Evolutionary conservation across 495 filamentous ascomycete genomes (phyloP).

Genomic region (Penicillium angulare): DNA sequence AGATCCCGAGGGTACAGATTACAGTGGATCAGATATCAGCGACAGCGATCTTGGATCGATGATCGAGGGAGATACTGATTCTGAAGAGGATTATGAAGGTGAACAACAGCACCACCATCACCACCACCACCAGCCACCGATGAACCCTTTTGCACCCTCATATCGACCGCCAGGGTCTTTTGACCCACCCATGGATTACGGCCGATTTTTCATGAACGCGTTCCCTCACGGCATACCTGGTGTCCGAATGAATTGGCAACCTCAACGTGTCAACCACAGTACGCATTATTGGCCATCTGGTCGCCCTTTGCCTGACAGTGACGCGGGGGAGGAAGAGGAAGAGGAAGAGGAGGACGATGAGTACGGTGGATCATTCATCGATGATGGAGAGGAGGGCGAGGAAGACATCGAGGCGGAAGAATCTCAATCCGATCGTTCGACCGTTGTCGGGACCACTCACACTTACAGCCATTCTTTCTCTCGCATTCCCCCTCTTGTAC

Average conservation of each 20-base stretch:
- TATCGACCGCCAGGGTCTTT: too few species aligned
- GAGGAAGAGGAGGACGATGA: slow-evolving; percentile 35
- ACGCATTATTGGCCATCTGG: too few species aligned
- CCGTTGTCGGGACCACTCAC: slow-evolving; percentile 6
- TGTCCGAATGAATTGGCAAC: too few species aligned
- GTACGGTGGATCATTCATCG: slow-evolving; percentile 43
- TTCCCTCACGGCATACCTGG: too few species aligned
- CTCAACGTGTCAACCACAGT: neutral
- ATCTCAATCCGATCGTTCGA: slow-evolving; percentile 14
- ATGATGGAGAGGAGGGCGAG: slow-evolving; percentile 31
- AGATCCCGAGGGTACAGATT: slow-evolving; percentile 37
- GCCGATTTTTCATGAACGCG: too few species aligned
- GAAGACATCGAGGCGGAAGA: slow-evolving; percentile 2
- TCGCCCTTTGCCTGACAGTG: too few species aligned
- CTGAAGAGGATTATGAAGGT: slow-evolving; percentile 35
- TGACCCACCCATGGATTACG: too few species aligned
- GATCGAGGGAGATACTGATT: slow-evolving; percentile 2
- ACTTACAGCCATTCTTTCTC: neutral
- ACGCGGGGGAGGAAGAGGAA: slow-evolving; percentile 21
- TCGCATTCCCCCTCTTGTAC: neutral
- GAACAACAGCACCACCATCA: too few species aligned
- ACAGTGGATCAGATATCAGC: slow-evolving; percentile 11
- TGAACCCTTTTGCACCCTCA: too few species aligned
- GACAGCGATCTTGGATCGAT: slow-evolving; percentile 27
- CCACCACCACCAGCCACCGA: too few species aligned